phyloP scores from a whole-genome alignment of 75 land plant genomes.

The Selaginella tamariscina region DNA sequence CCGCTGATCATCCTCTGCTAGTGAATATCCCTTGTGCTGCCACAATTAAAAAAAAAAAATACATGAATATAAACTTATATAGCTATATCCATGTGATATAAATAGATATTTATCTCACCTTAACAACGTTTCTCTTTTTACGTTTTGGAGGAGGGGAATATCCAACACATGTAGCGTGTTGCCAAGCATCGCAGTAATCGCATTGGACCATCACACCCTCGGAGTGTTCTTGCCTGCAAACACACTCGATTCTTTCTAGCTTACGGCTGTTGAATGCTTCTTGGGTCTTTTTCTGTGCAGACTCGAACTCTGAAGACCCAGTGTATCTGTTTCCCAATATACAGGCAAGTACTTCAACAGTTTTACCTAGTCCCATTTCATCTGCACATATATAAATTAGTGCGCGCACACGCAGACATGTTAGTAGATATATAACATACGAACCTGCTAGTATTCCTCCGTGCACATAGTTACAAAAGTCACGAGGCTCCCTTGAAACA shows the following conservation, averaged over 20 bases:
- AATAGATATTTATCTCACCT: too few species aligned
- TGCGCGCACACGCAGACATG: too few species aligned
- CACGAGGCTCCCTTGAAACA: constrained; percentile 44
- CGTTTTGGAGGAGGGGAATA: constrained; percentile 25
- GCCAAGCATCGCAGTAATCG: constrained; percentile 98
- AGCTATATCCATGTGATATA: too few species aligned
- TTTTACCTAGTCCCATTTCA: constrained; percentile 99
- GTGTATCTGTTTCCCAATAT: constrained; percentile 55
- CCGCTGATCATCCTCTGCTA: constrained; percentile 28
- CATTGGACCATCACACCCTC: constrained; percentile 91
- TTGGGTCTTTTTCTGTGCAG: constrained; percentile 10
- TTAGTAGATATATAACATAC: too few species aligned
- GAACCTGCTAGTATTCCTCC: constrained; percentile 99
- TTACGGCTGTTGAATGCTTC: constrained; percentile 24
- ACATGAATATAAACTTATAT: too few species aligned
- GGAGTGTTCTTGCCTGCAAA: constrained; percentile 58
- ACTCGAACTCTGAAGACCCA: constrained; percentile 1
- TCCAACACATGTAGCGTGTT: constrained; percentile 94
- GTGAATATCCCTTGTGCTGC: background rate
- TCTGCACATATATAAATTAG: constrained; percentile 38
- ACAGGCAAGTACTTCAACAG: constrained; percentile 91
- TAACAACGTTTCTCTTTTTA: constrained; percentile 2
- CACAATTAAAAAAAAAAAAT: too few species aligned
- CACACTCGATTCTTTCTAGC: constrained; percentile 73
- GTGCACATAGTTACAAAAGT: constrained; percentile 30